phyloP scores from a whole-genome alignment of 306 rosid genomes.

The Cucurbita moschata region DNA sequence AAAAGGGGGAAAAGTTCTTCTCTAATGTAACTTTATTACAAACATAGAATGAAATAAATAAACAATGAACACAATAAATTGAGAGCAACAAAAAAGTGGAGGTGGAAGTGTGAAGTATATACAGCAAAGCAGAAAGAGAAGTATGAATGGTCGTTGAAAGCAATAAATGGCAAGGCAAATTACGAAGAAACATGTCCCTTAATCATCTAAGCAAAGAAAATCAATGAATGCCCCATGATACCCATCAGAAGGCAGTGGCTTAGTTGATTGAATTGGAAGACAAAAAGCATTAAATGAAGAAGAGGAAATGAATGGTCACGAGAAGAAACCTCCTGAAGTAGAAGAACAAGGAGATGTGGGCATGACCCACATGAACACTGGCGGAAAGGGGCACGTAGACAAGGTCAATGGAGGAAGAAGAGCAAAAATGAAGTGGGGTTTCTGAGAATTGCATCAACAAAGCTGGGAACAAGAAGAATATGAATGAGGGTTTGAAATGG shows the following conservation, averaged over 20 bases:
- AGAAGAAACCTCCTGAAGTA: conserved; percentile 5
- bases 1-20: not conserved
- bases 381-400: not conserved
- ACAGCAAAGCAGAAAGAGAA: conserved; percentile 22
- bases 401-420: not conserved
- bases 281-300: not conserved
- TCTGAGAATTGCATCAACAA: not conserved
- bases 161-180: conserved; percentile 25
- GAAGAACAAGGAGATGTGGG: not conserved
- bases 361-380: conserved; percentile 3
- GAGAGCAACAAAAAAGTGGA: conserved; percentile 14
- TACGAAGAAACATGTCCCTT: not conserved
- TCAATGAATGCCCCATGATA: not conserved
- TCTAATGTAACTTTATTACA: not conserved
- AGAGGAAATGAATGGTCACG: conserved; percentile 2
- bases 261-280: not conserved
- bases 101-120: conserved; percentile 18
- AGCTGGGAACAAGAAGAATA: not conserved
- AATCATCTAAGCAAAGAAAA: not conserved
- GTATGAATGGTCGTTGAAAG: conserved; percentile 23
- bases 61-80: conserved; percentile 21
- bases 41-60: conserved; percentile 1
- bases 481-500: not conserved
- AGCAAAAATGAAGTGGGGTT: not conserved
- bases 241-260: not conserved